Conservation (phyloP, 2,329 filamentous ascomycete genomes). For the Hypoxylon rubiginosum region DNA sequence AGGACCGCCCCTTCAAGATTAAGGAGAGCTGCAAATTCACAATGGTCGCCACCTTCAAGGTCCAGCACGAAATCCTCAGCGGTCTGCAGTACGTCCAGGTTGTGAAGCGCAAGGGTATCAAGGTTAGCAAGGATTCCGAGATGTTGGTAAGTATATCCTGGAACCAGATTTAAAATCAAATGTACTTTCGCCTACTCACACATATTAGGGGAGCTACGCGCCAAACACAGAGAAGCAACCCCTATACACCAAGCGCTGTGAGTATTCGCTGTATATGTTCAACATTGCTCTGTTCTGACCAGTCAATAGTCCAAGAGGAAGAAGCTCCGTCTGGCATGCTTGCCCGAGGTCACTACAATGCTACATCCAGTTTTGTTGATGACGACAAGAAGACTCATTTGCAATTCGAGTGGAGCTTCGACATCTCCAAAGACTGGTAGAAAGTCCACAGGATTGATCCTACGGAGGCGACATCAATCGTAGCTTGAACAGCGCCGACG, state of each 20-base stretch:
- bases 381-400: slow-evolving; percentile 94
- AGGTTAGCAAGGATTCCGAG: slow-evolving; percentile 92
- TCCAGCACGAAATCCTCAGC: slow-evolving; percentile 95
- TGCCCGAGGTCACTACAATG: slow-evolving; percentile 89
- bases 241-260: slow-evolving; percentile 92
- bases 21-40: slow-evolving; percentile 95
- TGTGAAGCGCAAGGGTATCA: slow-evolving; percentile 89
- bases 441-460: slow-evolving; percentile 14
- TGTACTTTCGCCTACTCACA: slow-evolving; percentile 44
- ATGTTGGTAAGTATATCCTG: slow-evolving; percentile 82
- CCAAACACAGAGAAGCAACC: slow-evolving; percentile 92
- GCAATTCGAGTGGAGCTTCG: slow-evolving; percentile 94
- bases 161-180: neutral
- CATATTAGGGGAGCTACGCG: slow-evolving; percentile 83
- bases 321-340: slow-evolving; percentile 94
- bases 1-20: slow-evolving; percentile 95
- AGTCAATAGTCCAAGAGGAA: slow-evolving; percentile 82
- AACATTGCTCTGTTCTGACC: slow-evolving; percentile 12
- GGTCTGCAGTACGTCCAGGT: slow-evolving; percentile 96
- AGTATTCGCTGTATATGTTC: slow-evolving; percentile 54
- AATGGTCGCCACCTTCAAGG: slow-evolving; percentile 94
- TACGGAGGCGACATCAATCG: neutral
- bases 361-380: slow-evolving; percentile 90
- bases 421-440: slow-evolving; percentile 97
- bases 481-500: slow-evolving; percentile 1